Evolutionary conservation across 441 rosid genomes (phyloP).

Genomic region (Populus hybrid): DNA sequence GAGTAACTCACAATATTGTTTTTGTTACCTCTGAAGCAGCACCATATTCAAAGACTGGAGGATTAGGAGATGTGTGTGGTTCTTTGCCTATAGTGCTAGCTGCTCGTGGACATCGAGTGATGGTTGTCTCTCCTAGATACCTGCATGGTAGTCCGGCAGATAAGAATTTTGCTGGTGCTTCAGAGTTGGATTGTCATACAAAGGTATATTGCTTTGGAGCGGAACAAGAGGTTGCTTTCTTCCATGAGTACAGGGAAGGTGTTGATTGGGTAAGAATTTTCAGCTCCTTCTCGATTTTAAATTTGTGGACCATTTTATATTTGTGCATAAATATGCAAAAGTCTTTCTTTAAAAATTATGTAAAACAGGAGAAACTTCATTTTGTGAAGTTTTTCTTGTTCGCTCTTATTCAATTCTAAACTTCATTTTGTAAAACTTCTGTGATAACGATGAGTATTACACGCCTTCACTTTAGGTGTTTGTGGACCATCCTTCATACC

Average conservation of each 20-base stretch:
- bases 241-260: slow-evolving; percentile 80
- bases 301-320: not conserved
- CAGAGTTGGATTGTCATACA: slow-evolving; percentile 38
- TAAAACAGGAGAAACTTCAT: not conserved
- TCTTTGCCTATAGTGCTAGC: slow-evolving; percentile 85
- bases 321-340: not conserved
- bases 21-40: slow-evolving; percentile 92
- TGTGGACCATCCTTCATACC: slow-evolving; percentile 81
- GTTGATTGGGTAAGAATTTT: slow-evolving; percentile 81
- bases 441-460: not conserved
- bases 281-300: slow-evolving; percentile 11
- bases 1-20: slow-evolving; percentile 47
- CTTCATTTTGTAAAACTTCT: not conserved
- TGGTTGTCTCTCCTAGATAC: slow-evolving; percentile 91
- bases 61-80: slow-evolving; percentile 94
- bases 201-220: slow-evolving; percentile 72
- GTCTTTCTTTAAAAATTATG: not conserved
- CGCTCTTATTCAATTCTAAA: not conserved
- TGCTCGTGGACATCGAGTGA: slow-evolving; percentile 84
- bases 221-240: slow-evolving; percentile 75
- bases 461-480: slow-evolving; percentile 54
- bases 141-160: slow-evolving; percentile 58
- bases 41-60: slow-evolving; percentile 97
- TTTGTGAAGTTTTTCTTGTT: not conserved
- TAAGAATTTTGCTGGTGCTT: slow-evolving; percentile 40